phyloP scores from a whole-genome alignment of 805 yeast genomes.

The Saccharomyces mikatae region DNA sequence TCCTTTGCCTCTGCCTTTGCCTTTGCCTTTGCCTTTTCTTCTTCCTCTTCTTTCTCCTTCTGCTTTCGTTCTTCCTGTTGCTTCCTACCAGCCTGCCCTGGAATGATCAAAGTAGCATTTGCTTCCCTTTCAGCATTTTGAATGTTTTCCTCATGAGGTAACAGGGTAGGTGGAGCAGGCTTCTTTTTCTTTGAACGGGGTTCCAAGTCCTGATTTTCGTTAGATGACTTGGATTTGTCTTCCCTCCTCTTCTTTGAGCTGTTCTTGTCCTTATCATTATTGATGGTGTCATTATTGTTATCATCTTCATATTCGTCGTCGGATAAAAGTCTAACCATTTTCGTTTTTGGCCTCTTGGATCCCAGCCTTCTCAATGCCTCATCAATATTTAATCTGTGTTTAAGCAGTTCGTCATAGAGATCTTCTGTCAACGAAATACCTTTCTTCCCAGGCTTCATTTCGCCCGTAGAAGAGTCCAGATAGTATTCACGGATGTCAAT shows the following conservation, averaged over 20 bases:
- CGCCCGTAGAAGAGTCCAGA: constrained; percentile 46
- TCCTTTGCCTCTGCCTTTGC: not conserved
- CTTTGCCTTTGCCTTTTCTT: constrained; percentile 5
- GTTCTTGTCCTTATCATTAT: constrained; percentile 7
- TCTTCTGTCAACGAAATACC: constrained; percentile 35
- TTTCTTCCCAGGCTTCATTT: constrained; percentile 74
- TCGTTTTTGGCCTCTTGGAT: constrained; percentile 28
- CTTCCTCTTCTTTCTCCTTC: constrained; percentile 5
- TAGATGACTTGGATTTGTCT: not conserved
- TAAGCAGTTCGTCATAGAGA: constrained; percentile 29
- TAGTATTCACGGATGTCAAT: constrained; percentile 85
- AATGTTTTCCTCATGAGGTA: constrained; percentile 26
- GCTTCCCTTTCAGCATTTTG: constrained; percentile 28
- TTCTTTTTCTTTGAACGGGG: constrained; percentile 10
- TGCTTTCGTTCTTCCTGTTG: not conserved
- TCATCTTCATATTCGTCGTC: constrained; percentile 23
- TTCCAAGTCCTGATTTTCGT: constrained; percentile 1
- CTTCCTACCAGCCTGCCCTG: constrained; percentile 19
- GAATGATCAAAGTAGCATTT: constrained; percentile 26
- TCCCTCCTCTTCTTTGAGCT: constrained; percentile 2
- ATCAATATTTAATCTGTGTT: constrained; percentile 31
- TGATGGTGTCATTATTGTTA: constrained; percentile 4
- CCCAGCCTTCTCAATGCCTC: constrained; percentile 32
- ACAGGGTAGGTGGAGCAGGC: constrained; percentile 30
- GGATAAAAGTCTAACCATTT: constrained; percentile 24